Percentiles rank a stretch among this genome's conserved stretches.
These are phyloP conservation scores for Malus hybrid DNA, from an alignment of 331 rosid genomes.

Conservation along the genomic window DNA sequence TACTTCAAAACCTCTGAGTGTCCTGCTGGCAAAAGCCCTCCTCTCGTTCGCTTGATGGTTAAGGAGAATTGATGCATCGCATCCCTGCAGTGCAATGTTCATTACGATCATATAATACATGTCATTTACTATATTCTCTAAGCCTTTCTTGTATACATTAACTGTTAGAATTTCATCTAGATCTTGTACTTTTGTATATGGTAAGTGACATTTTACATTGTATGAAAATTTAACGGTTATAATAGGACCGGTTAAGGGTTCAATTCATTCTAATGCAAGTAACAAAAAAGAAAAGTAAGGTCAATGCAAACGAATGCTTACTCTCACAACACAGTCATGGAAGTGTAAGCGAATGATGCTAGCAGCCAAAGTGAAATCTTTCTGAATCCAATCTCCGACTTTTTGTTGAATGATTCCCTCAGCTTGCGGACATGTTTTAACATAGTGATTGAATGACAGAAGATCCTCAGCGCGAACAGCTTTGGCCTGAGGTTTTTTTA, in stretches of 20 bases:
- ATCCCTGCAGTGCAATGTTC: conserved; percentile 45
- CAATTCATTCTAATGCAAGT: too few species aligned
- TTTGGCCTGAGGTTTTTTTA: background rate
- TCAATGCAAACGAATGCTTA: background rate
- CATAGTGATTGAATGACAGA: conserved; percentile 44
- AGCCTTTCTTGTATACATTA: background rate
- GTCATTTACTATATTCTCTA: background rate
- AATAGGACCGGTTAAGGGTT: too few species aligned
- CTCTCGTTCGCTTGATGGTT: conserved; percentile 58
- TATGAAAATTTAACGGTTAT: too few species aligned
- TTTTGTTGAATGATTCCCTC: conserved; percentile 59
- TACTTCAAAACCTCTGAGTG: conserved; percentile 58
- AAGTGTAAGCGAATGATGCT: conserved; percentile 71
- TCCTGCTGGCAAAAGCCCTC: conserved; percentile 53
- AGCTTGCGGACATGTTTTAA: conserved; percentile 49
- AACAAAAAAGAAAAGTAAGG: background rate
- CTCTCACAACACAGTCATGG: conserved; percentile 77
- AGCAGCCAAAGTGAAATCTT: conserved; percentile 66
- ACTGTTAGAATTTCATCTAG: background rate
- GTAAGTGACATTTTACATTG: too few species aligned
- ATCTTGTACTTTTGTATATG: too few species aligned
- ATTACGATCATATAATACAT: background rate
- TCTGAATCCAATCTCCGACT: conserved; percentile 52
- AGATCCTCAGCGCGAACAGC: conserved; percentile 25
- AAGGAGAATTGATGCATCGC: conserved; percentile 69